Evolutionary conservation across 2,329 filamentous ascomycete species (phyloP).

Genomic region (Verticillium dahliae): DNA sequence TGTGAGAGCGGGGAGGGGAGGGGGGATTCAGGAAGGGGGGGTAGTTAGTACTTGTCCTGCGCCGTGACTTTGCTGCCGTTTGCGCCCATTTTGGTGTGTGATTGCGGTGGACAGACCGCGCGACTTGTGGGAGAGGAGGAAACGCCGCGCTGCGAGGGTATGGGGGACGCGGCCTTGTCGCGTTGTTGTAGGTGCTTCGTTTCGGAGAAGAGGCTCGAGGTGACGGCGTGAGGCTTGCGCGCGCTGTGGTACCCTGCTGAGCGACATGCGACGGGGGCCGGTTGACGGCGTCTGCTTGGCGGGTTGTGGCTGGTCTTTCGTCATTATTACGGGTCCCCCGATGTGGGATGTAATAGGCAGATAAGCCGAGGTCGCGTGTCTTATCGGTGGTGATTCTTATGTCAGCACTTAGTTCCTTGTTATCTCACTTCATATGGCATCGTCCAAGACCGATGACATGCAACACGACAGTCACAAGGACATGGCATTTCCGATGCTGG

Average conservation of each 20-base stretch:
- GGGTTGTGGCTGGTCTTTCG: not conserved
- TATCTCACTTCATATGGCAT: too few relatives aligned
- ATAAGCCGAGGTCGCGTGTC: not conserved
- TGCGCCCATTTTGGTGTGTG: slow-evolving; percentile 40
- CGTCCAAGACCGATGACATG: too few relatives aligned
- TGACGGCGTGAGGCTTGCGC: too few relatives aligned
- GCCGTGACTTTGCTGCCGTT: slow-evolving; percentile 52
- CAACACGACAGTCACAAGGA: too few relatives aligned
- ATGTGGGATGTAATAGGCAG: not conserved
- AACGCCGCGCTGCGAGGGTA: not conserved
- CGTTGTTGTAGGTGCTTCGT: not conserved
- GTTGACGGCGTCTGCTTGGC: not conserved
- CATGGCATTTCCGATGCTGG: too few relatives aligned
- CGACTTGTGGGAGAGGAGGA: not conserved
- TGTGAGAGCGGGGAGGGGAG: not conserved
- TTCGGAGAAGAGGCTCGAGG: not conserved
- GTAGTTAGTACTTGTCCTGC: slow-evolving; percentile 71
- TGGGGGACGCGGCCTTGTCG: not conserved
- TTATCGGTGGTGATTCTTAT: not conserved
- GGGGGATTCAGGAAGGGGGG: not conserved
- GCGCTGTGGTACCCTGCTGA: not conserved
- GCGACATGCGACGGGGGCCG: not conserved
- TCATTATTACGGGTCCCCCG: not conserved
- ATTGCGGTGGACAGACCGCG: not conserved
- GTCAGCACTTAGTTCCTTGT: too few relatives aligned